phyloP scores from a whole-genome alignment of 2,329 filamentous ascomycete species.

The Xylogone sp. region DNA sequence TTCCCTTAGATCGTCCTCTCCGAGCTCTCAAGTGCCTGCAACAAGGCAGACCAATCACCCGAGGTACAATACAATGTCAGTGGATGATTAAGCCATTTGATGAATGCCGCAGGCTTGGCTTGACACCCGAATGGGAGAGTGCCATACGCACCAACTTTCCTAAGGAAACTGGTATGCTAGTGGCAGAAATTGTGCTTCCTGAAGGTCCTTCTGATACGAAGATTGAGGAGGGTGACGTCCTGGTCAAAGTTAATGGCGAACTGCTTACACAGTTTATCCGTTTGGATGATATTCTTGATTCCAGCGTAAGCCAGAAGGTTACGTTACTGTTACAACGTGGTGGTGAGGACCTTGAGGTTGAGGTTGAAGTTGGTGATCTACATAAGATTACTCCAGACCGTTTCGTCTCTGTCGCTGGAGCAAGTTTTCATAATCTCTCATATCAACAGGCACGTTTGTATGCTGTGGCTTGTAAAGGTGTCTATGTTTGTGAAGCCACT shows the following conservation, averaged over 20 bases:
- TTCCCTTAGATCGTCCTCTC: slow-evolving; percentile 85
- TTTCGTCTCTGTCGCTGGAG: slow-evolving; percentile 91
- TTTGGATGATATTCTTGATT: slow-evolving; percentile 87
- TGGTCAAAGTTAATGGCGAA: slow-evolving; percentile 90
- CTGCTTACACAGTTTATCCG: slow-evolving; percentile 90
- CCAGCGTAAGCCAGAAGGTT: slow-evolving; percentile 75
- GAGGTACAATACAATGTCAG: slow-evolving; percentile 97
- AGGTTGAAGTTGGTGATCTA: slow-evolving; percentile 81
- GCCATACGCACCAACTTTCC: slow-evolving; percentile 80
- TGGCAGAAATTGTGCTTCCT: slow-evolving; percentile 91
- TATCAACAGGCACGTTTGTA: slow-evolving; percentile 98
- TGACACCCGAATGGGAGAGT: slow-evolving; percentile 83
- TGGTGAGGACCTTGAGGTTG: slow-evolving; percentile 80
- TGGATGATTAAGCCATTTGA: slow-evolving; percentile 97
- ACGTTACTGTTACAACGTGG: slow-evolving; percentile 82
- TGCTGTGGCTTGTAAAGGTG: slow-evolving; percentile 85
- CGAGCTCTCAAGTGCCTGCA: slow-evolving; percentile 85
- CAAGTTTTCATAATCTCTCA: slow-evolving; percentile 91
- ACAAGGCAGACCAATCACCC: slow-evolving; percentile 68
- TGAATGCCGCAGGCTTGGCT: slow-evolving; percentile 84
- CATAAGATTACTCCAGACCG: slow-evolving; percentile 94
- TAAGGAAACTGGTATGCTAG: slow-evolving; percentile 93
- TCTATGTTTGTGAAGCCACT: slow-evolving; percentile 91
- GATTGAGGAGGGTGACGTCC: slow-evolving; percentile 89
- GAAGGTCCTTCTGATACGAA: slow-evolving; percentile 83